Evolutionary conservation across 257 asterid species (phyloP).

Genomic region (Anisodus tanguticus): DNA sequence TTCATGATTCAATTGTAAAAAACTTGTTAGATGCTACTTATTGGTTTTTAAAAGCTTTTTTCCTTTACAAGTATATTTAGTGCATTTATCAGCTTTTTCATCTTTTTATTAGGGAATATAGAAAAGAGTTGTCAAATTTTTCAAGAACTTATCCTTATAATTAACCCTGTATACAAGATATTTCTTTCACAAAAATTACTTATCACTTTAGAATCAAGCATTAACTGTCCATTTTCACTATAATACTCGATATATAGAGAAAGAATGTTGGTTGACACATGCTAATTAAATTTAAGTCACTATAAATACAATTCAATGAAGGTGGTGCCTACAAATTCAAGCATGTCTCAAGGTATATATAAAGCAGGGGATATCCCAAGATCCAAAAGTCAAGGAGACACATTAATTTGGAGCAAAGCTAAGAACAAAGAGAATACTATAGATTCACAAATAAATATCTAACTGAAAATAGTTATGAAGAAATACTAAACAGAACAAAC

Average conservation of each 20-base stretch:
- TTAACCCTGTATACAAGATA: not conserved
- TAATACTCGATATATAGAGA: not conserved
- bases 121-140: not conserved
- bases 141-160: not conserved
- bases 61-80: not conserved
- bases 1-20: not conserved
- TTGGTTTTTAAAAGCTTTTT: not conserved
- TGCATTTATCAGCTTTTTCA: not conserved
- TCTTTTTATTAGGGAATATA: not conserved
- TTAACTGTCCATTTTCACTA: not conserved
- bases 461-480: not conserved
- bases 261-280: constrained; percentile 3
- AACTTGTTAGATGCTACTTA: not conserved
- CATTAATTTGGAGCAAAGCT: not conserved
- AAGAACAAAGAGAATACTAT: not conserved
- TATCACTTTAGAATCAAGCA: not conserved
- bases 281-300: not conserved
- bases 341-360: not conserved
- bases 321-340: not conserved
- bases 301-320: not conserved
- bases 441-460: not conserved
- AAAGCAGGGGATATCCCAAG: not conserved
- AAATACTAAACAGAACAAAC: not conserved
- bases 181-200: not conserved
- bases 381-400: not conserved